These are phyloP conservation scores for Macrolepiota dolichaula DNA, from an alignment of 768 basidiomycete genomes.

Conservation along the genomic window DNA sequence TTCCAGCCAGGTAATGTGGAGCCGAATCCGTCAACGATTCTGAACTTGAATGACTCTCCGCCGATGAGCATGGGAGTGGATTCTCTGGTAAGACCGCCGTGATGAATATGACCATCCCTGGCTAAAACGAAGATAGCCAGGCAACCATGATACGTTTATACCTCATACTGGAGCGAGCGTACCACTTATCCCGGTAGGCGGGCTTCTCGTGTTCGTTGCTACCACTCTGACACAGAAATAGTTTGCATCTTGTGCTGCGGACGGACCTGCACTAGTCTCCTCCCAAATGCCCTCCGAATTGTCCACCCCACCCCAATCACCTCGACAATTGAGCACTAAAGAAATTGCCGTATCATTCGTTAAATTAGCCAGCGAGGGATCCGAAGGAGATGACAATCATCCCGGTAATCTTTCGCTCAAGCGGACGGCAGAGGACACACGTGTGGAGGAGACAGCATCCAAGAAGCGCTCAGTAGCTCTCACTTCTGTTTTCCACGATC, in stretches of 20 bases:
- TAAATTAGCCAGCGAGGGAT: neutral
- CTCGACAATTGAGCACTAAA: neutral
- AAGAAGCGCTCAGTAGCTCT: slow-evolving; percentile 6
- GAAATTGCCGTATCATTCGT: neutral
- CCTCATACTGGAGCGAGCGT: neutral
- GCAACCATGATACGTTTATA: neutral
- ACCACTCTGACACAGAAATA: neutral
- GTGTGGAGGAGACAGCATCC: neutral
- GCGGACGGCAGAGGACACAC: neutral
- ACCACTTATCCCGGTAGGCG: neutral
- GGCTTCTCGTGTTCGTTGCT: neutral
- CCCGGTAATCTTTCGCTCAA: neutral
- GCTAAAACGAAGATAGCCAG: neutral
- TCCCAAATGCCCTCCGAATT: slow-evolving; percentile 9
- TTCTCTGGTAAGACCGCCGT: neutral
- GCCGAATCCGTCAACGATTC: slow-evolving; percentile 29
- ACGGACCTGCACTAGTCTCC: neutral
- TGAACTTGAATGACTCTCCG: slow-evolving; percentile 37
- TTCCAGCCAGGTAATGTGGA: slow-evolving; percentile 31
- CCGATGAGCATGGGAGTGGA: slow-evolving; percentile 27
- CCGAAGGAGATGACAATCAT: neutral
- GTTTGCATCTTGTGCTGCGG: neutral
- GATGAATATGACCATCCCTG: neutral
- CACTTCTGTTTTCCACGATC: neutral
- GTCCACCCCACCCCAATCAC: slow-evolving; percentile 11